Conservation (phyloP, 352 stramenopile genomes). For the Globisporangium nunn region DNA sequence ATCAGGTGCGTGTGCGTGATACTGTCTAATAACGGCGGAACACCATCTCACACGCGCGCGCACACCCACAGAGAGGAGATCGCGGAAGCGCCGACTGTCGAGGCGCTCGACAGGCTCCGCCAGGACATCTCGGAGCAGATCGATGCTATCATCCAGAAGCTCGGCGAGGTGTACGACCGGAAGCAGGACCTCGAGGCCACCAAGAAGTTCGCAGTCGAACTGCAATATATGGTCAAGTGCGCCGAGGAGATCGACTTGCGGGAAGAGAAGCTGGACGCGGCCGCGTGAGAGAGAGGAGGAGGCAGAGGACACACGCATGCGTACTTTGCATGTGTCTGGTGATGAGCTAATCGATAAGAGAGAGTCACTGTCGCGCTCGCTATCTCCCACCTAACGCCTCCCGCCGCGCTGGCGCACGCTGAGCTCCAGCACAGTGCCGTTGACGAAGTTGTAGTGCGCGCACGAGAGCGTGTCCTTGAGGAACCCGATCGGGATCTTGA, state of each 20-base stretch:
- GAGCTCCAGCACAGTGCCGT: slow-evolving; percentile 60
- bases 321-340: too few species aligned
- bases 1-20: slow-evolving; percentile 35
- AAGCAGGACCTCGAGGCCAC: slow-evolving; percentile 71
- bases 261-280: slow-evolving; percentile 65
- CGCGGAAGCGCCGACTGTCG: slow-evolving; percentile 39
- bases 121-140: slow-evolving; percentile 60
- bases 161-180: slow-evolving; percentile 70
- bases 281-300: not conserved
- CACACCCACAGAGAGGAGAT: slow-evolving; percentile 54
- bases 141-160: slow-evolving; percentile 60
- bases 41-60: not conserved
- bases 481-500: slow-evolving; percentile 90
- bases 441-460: slow-evolving; percentile 85
- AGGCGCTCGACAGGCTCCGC: slow-evolving; percentile 50
- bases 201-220: slow-evolving; percentile 59
- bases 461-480: slow-evolving; percentile 86
- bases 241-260: slow-evolving; percentile 69
- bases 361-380: not conserved
- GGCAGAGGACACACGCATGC: not conserved
- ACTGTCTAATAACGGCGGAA: too few species aligned
- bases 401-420: slow-evolving; percentile 78
- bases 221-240: slow-evolving; percentile 87
- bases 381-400: slow-evolving; percentile 28
- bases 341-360: too few species aligned